Evolutionary conservation across 2,329 filamentous ascomycete genomes (phyloP), one percentile per base, ranked within the genome.

Genomic region (Trichoderma endophyticum): DNA sequence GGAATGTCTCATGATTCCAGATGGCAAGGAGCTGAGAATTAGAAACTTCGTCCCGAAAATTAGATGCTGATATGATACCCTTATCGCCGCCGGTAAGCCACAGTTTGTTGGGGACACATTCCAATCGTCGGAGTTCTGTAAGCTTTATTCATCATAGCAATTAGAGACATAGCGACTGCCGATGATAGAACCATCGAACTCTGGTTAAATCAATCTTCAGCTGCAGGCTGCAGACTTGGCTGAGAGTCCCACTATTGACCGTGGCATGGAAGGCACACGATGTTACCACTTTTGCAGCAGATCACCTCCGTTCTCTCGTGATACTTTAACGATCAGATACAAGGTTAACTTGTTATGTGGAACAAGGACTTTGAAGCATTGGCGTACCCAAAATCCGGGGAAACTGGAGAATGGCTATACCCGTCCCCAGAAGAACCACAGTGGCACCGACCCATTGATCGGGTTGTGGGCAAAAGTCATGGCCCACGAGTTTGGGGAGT

Each of bases 381-480:
- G 39, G 39, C 39, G 39, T n/a, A 43, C 34, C 34, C 32, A 43
- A 30, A 59, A 59, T 68, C 65, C n/a, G 65, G 65, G 65, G 65
- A 68, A 68, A 59, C 51, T 59, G 65, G 65, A 68, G 65, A 3
- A 59, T 68, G 65, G 8, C n/a, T 26, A 36, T 21, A 69, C 14
- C 56, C 66, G 66, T 36, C 57, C 5, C 36, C 39, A 61, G n/a
- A 48, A 61, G 34, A 59, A 39, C 4, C 32, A 36, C 32, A 56
- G 18, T 30, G 43, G 24, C 11, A 59, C 14, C 54, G 34, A 32
- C 65, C 21, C 39, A 54, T 69, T 61, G 39, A 60, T 54, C 39
- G 56, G n/a, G n/a, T 30, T 24, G 21, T 26, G 18, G 64, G 32
- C 15, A 43, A 43, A 66, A 24, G 14, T n/a, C n/a, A 66, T 34